Conservation (phyloP, 208 protist genomes). For the Balamuthia mandrillaris region DNA sequence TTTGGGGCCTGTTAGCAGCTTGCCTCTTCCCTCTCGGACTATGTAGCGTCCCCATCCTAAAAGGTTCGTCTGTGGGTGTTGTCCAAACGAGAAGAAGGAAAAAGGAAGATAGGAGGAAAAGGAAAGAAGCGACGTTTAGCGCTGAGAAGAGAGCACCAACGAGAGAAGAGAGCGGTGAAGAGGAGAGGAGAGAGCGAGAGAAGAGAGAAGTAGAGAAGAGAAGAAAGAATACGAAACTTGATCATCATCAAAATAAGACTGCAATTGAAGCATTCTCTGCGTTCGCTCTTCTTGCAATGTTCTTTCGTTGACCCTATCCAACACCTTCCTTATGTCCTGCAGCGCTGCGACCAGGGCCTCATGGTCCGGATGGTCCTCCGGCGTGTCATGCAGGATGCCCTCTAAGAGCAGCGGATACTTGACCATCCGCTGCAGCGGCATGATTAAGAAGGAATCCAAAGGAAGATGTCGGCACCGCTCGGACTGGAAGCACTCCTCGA, state of each 20-base stretch:
- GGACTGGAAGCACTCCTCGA: neutral
- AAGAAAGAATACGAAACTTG: too few species aligned
- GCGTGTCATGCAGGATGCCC: neutral
- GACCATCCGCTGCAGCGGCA: slow-evolving; percentile 24
- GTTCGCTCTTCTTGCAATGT: neutral
- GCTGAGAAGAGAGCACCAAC: too few species aligned
- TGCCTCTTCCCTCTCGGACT: neutral
- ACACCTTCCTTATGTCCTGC: slow-evolving; percentile 12
- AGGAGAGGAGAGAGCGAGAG: too few species aligned
- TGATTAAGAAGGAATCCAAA: slow-evolving; percentile 31
- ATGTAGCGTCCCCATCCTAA: neutral
- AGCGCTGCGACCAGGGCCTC: neutral
- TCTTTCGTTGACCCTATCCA: slow-evolving; percentile 35
- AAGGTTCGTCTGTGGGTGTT: neutral
- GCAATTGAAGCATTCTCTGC: slow-evolving; percentile 27
- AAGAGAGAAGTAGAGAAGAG: too few species aligned
- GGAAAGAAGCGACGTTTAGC: too few species aligned
- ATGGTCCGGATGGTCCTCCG: slow-evolving; percentile 1
- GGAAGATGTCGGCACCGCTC: neutral
- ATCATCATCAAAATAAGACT: neutral
- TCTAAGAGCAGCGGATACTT: slow-evolving; percentile 1
- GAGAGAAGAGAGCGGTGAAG: too few species aligned
- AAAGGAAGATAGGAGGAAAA: too few species aligned
- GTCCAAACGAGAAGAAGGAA: neutral
- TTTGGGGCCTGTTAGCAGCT: neutral